These are phyloP conservation scores for Dendrothele bispora DNA, from an alignment of 768 basidiomycete species.

Conservation along the genomic window DNA sequence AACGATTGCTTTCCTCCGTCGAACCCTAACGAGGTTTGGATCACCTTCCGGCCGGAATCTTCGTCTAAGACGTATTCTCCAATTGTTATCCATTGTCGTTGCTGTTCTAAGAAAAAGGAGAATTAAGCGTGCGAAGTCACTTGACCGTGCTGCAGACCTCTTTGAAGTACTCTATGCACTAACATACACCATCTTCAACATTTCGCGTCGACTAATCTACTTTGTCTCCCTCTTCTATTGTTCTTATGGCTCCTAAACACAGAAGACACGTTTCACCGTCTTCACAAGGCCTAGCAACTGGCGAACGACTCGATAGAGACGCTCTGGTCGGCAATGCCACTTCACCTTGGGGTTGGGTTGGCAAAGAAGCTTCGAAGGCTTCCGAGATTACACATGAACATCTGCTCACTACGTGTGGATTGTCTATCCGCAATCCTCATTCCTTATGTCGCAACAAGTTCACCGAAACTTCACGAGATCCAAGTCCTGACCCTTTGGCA, in stretches of 20 bases:
- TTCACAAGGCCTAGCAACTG: constrained; percentile 55
- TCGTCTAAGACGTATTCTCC: constrained; percentile 5
- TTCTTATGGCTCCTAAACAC: constrained; percentile 39
- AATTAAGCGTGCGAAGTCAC: not conserved
- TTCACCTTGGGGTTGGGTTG: constrained; percentile 82
- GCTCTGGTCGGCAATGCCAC: constrained; percentile 44
- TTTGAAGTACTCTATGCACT: not conserved
- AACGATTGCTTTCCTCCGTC: constrained; percentile 10
- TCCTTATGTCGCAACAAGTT: constrained; percentile 63
- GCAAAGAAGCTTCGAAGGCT: constrained; percentile 54
- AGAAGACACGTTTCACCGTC: constrained; percentile 49
- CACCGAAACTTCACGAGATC: constrained; percentile 20
- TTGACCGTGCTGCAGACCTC: not conserved
- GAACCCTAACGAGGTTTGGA: constrained; percentile 11
- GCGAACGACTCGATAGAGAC: constrained; percentile 61
- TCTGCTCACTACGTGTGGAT: constrained; percentile 63
- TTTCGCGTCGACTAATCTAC: constrained; percentile 11
- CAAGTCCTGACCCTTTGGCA: constrained; percentile 9
- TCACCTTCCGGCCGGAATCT: constrained; percentile 13
- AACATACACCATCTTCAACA: constrained; percentile 17
- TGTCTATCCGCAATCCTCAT: constrained; percentile 50
- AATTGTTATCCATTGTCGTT: constrained; percentile 2
- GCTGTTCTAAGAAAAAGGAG: constrained; percentile 4
- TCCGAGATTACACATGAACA: constrained; percentile 70
- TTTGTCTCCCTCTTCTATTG: constrained; percentile 9